Conservation (phyloP, 306 rosid genomes). For the Elaeagnus macrophylla region DNA sequence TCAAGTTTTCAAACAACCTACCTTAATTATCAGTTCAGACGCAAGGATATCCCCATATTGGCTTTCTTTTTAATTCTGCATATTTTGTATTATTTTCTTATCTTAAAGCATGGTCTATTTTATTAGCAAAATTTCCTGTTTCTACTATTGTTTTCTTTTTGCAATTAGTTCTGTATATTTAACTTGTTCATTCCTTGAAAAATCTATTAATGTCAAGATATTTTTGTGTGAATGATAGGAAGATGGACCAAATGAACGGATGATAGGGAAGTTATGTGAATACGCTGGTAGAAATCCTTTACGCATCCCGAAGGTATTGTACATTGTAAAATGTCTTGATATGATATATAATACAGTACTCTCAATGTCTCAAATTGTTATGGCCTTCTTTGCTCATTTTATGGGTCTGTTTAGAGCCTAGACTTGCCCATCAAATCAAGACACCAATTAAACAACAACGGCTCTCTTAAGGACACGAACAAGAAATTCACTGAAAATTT, state of each 20-base stretch:
- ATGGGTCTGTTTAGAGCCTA: no score
- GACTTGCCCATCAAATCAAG: no score
- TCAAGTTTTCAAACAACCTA: no score
- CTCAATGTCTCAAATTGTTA: neutral
- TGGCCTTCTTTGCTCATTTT: neutral
- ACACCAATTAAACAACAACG: no score
- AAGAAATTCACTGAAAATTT: no score
- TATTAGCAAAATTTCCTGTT: neutral
- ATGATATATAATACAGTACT: neutral
- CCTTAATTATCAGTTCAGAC: no score
- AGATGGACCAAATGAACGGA: slow-evolving; percentile 81
- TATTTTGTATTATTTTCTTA: neutral
- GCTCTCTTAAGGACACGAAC: no score
- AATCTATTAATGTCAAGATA: slow-evolving; percentile 5
- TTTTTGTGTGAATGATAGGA: slow-evolving; percentile 42
- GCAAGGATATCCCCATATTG: no score
- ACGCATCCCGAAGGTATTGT: slow-evolving; percentile 82
- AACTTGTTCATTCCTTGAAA: neutral
- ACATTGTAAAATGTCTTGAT: neutral
- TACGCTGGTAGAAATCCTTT: slow-evolving; percentile 85
- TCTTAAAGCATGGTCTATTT: neutral
- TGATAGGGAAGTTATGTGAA: slow-evolving; percentile 85
- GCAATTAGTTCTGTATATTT: slow-evolving; percentile 11
- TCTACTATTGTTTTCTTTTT: neutral
- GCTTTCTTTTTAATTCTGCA: no score